These are phyloP conservation scores for Epichloe hybrida DNA, from an alignment of 2,329 filamentous ascomycete species.

Conservation along the genomic window DNA sequence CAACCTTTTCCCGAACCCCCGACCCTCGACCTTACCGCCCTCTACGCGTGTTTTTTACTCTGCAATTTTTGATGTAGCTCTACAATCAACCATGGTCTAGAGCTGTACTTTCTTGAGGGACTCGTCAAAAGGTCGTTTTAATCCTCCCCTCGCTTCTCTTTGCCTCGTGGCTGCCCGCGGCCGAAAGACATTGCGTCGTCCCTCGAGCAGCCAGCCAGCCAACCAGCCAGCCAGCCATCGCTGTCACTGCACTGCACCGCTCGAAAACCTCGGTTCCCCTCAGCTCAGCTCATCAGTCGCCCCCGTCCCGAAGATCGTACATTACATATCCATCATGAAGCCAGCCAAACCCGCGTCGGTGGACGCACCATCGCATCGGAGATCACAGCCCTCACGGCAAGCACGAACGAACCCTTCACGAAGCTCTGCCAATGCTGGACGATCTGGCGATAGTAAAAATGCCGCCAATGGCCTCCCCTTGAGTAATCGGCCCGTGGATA, in stretches of 20 bases:
- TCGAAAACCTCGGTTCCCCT: not conserved
- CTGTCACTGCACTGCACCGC: not conserved
- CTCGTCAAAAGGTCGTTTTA: not conserved
- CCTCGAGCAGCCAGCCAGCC: not conserved
- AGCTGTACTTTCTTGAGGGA: not conserved
- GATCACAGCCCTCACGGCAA: conserved; percentile 51
- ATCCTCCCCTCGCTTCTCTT: not conserved
- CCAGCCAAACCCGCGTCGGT: conserved; percentile 34
- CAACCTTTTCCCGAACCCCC: not conserved
- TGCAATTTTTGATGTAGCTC: conserved; percentile 3
- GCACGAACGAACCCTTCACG: conserved; percentile 51
- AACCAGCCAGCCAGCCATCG: not conserved
- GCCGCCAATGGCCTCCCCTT: conserved; percentile 28
- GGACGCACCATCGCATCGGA: conserved; percentile 36
- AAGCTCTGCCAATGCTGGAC: conserved; percentile 34
- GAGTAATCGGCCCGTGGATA: conserved; percentile 48
- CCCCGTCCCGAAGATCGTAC: not conserved
- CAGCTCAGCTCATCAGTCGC: not conserved
- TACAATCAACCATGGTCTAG: conserved; percentile 6
- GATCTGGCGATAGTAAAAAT: conserved; percentile 30
- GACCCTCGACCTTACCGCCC: not conserved
- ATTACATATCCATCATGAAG: conserved; percentile 33
- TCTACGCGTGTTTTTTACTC: not conserved
- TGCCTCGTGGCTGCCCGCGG: not conserved
- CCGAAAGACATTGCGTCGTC: not conserved